Evolutionary conservation across 352 stramenopile species (phyloP).

Genomic region (Lagenidium giganteum): DNA sequence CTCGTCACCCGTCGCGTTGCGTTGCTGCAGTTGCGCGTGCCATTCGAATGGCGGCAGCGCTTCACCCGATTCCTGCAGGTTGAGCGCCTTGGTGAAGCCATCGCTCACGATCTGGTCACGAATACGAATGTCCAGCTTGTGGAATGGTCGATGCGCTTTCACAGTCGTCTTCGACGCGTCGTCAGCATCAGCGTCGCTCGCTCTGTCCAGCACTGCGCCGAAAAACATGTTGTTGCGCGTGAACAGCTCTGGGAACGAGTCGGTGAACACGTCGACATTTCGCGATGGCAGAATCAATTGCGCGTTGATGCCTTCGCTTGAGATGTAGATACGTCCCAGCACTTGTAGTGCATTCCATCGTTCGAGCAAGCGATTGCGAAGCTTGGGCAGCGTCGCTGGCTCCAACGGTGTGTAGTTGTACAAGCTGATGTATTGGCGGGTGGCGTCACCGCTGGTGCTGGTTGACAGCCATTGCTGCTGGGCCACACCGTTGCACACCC

Average conservation of each 20-base stretch:
- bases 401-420: constrained; percentile 43
- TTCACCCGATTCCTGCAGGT: constrained; percentile 20
- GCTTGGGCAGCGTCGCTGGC: constrained; percentile 17
- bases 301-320: constrained; percentile 92
- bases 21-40: constrained; percentile 29
- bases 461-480: too few relatives aligned
- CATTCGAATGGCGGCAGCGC: constrained; percentile 21
- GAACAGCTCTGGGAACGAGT: constrained; percentile 45
- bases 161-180: constrained; percentile 6
- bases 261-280: constrained; percentile 60
- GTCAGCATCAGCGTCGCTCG: constrained; percentile 16
- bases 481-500: too few relatives aligned
- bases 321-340: constrained; percentile 87
- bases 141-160: constrained; percentile 61
- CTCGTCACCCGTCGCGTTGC: constrained; percentile 20
- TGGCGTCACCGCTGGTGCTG: too few relatives aligned
- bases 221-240: constrained; percentile 47
- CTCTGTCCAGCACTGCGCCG: constrained; percentile 37
- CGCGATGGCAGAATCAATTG: constrained; percentile 90
- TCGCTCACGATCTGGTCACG: constrained; percentile 89
- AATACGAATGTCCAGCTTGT: constrained; percentile 87
- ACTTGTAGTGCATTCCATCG: constrained; percentile 44
- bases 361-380: constrained; percentile 26
- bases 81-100: constrained; percentile 38
- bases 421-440: constrained; percentile 33